Conservation (phyloP, 192 early-diverging fungal genomes). For the Podila clonocystis region DNA sequence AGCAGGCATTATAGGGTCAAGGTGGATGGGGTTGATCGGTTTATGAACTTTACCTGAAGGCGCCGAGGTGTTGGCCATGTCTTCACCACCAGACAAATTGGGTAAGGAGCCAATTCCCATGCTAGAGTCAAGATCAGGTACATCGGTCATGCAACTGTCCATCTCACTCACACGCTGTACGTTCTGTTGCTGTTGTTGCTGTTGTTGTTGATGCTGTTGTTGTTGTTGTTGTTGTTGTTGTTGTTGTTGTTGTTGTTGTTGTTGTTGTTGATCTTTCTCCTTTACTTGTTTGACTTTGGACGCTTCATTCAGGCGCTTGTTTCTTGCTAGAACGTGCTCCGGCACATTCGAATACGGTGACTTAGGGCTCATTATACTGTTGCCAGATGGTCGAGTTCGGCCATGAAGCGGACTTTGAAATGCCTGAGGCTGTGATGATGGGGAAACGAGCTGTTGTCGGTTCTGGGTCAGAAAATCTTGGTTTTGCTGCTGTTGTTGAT, state of each 20-base stretch:
- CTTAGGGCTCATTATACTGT: slow-evolving; percentile 12
- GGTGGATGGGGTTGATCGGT: background rate
- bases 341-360: slow-evolving; percentile 5
- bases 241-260: slow-evolving; percentile 7
- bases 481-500: slow-evolving; percentile 33
- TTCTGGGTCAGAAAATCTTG: slow-evolving; percentile 17
- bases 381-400: background rate
- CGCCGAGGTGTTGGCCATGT: slow-evolving; percentile 22
- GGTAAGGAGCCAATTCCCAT: slow-evolving; percentile 10
- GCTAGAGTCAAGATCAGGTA: slow-evolving; percentile 5
- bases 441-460: slow-evolving; percentile 3
- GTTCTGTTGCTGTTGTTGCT: slow-evolving; percentile 8
- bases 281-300: slow-evolving; percentile 16
- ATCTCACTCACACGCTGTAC: background rate
- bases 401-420: background rate
- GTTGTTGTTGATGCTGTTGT: slow-evolving; percentile 1
- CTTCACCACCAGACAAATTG: slow-evolving; percentile 2
- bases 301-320: slow-evolving; percentile 18
- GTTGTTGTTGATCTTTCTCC: slow-evolving; percentile 4
- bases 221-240: too few relatives aligned
- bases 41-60: slow-evolving; percentile 25
- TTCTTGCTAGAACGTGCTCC: slow-evolving; percentile 8
- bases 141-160: slow-evolving; percentile 32
- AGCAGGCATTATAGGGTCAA: too few relatives aligned
- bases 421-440: background rate